Percentiles rank a stretch among this genome's conserved stretches.
Evolutionary conservation across 2,329 filamentous ascomycete genomes (phyloP).

Genomic region (Colletotrichum tamarilloi): DNA sequence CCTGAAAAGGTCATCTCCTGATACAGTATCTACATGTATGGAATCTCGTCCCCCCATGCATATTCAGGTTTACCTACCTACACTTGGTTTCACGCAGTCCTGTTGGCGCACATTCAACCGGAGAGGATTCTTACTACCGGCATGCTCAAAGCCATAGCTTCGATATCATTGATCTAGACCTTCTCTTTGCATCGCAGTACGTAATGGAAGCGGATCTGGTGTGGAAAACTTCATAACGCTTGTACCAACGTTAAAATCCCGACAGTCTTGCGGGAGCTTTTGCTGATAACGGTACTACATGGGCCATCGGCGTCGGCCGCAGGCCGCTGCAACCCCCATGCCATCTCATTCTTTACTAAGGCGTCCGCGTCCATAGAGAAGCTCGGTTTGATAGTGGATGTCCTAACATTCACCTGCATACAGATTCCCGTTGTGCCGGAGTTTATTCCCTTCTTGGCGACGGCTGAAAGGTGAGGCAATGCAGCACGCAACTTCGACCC

Average conservation of each 20-base stretch:
- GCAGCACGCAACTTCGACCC: slow-evolving; percentile 12
- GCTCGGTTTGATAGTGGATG: background rate
- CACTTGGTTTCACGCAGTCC: background rate
- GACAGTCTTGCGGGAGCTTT: background rate
- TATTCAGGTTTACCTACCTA: too few species aligned
- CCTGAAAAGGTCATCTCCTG: too few species aligned
- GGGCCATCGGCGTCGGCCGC: background rate
- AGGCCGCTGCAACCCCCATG: background rate
- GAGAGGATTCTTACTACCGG: background rate
- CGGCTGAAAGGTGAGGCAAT: background rate
- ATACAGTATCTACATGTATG: too few species aligned
- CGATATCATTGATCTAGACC: background rate
- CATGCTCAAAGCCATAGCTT: background rate
- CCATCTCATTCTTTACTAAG: background rate
- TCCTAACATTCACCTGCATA: background rate
- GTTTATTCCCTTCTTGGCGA: background rate
- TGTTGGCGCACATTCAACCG: background rate
- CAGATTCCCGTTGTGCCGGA: background rate
- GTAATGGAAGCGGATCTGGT: background rate
- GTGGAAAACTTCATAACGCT: background rate
- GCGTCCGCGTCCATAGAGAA: background rate
- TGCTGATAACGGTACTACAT: background rate
- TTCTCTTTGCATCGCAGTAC: background rate
- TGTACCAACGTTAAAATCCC: background rate
- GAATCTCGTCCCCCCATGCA: too few species aligned